A percentile compares a stretch with the other conserved stretches of the same genome.
Evolutionary conservation across 768 basidiomycete genomes (phyloP).

Genomic region (Trametes maxima): DNA sequence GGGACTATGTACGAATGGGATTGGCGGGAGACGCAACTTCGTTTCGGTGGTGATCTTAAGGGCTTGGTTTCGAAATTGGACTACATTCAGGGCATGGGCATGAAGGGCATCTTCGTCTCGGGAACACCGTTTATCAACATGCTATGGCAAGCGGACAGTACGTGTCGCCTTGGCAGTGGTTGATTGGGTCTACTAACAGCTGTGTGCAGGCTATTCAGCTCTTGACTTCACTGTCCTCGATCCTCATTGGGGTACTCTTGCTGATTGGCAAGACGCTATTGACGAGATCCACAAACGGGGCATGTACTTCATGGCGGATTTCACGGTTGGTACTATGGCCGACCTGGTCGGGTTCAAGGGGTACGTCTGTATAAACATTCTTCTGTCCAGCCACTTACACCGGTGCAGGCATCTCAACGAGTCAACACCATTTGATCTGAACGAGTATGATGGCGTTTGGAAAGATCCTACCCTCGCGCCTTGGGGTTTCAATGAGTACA

Average conservation of each 20-base stretch:
- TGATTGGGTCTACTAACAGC: slow-evolving; percentile 3
- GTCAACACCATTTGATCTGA: slow-evolving; percentile 76
- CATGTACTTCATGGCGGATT: slow-evolving; percentile 94
- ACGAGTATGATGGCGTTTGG: slow-evolving; percentile 75
- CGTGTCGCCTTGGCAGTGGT: slow-evolving; percentile 36
- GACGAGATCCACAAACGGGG: slow-evolving; percentile 76
- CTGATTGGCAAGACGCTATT: slow-evolving; percentile 77
- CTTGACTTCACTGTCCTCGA: slow-evolving; percentile 89
- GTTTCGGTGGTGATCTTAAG: slow-evolving; percentile 86
- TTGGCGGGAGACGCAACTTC: slow-evolving; percentile 85
- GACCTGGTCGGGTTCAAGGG: slow-evolving; percentile 86
- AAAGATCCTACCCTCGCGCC: slow-evolving; percentile 76
- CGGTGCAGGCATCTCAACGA: slow-evolving; percentile 66
- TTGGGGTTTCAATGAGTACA: slow-evolving; percentile 85
- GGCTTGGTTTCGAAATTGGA: slow-evolving; percentile 77
- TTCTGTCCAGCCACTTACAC: slow-evolving; percentile 13
- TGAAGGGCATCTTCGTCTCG: slow-evolving; percentile 84
- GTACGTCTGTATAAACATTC: slow-evolving; percentile 44
- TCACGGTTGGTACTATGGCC: slow-evolving; percentile 91
- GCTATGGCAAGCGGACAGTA: slow-evolving; percentile 97
- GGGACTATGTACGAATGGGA: slow-evolving; percentile 79
- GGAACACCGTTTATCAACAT: slow-evolving; percentile 94
- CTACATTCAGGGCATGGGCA: slow-evolving; percentile 89
- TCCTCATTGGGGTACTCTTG: slow-evolving; percentile 87
- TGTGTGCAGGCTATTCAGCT: slow-evolving; percentile 80